A percentile compares a stretch with the other conserved stretches of the same genome.
Evolutionary conservation across 805 yeast species (phyloP).

Genomic region (Wickerhamiella hasegawae): DNA sequence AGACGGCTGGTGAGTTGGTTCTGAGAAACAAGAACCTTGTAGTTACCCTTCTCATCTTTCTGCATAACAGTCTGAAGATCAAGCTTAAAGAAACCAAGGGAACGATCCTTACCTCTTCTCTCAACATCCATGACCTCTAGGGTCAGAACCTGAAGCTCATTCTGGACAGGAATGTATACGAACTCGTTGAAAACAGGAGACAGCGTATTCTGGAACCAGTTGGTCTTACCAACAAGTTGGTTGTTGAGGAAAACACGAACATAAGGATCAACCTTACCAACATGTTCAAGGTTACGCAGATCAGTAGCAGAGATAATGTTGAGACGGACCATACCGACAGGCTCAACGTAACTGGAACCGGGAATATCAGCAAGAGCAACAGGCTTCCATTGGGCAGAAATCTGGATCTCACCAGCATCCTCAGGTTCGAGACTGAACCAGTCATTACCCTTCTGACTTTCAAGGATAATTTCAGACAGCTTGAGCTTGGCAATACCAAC

Average conservation of each 20-base stretch:
- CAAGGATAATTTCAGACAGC: conserved; percentile 47
- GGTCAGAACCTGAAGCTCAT: conserved; percentile 66
- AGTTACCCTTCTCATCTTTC: conserved; percentile 43
- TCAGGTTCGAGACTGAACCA: conserved; percentile 63
- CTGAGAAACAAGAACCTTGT: conserved; percentile 40
- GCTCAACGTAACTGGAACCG: conserved; percentile 79
- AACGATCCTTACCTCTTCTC: conserved; percentile 60
- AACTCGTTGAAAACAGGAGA: conserved; percentile 79
- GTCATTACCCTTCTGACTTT: conserved; percentile 57
- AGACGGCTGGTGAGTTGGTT: conserved; percentile 45
- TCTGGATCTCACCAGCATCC: conserved; percentile 47
- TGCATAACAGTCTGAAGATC: conserved; percentile 51
- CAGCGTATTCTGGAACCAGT: conserved; percentile 44
- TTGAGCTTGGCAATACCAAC: conserved; percentile 39
- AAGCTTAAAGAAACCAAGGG: conserved; percentile 69
- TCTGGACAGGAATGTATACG: conserved; percentile 65
- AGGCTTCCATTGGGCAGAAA: conserved; percentile 73
- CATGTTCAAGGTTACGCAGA: conserved; percentile 67
- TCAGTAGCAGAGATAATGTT: conserved; percentile 50
- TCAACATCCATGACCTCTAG: conserved; percentile 90
- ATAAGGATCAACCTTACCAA: conserved; percentile 91
- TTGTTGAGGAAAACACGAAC: conserved; percentile 67
- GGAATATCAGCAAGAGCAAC: conserved; percentile 52
- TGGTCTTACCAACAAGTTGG: conserved; percentile 60
- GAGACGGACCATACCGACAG: conserved; percentile 81